A percentile compares a stretch with the other conserved stretches of the same genome.
phyloP scores from a whole-genome alignment of 1,139 yeast genomes.

The Trichomonascaceae sp. region DNA sequence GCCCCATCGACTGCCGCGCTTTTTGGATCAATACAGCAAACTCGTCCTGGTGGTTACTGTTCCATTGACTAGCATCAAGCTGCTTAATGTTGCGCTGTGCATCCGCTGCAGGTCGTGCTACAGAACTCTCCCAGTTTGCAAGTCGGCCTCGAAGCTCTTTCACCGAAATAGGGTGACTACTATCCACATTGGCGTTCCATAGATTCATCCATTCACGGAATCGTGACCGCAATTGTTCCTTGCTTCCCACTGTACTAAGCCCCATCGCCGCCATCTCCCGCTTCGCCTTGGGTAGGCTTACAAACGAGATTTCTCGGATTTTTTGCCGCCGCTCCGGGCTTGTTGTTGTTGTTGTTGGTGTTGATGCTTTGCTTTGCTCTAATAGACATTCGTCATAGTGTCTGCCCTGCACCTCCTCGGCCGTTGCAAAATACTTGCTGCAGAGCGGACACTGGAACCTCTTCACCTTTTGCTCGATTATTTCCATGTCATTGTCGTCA shows the following conservation, averaged over 20 bases:
- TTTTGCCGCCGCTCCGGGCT: constrained; percentile 2
- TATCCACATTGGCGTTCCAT: constrained; percentile 75
- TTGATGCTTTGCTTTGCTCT: not conserved
- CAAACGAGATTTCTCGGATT: not conserved
- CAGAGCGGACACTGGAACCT: not conserved
- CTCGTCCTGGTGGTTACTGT: not conserved
- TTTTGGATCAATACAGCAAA: not conserved
- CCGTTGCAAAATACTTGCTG: not conserved
- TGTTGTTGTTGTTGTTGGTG: constrained; percentile 4
- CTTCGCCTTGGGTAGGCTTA: constrained; percentile 49
- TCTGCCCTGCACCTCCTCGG: not conserved
- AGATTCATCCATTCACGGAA: constrained; percentile 68
- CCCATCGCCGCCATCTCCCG: constrained; percentile 42
- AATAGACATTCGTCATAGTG: not conserved
- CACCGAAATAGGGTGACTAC: constrained; percentile 46
- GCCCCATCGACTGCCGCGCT: not conserved
- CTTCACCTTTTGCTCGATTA: too few relatives aligned
- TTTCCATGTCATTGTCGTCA: not conserved
- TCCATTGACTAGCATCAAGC: not conserved
- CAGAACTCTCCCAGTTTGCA: constrained; percentile 26
- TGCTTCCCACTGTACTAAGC: constrained; percentile 49
- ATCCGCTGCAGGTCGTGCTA: not conserved
- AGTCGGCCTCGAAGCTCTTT: constrained; percentile 32
- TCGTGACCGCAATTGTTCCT: constrained; percentile 52
- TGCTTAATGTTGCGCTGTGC: not conserved